Conservation (phyloP, 306 rosid species). For the Sesbania bispinosa region DNA sequence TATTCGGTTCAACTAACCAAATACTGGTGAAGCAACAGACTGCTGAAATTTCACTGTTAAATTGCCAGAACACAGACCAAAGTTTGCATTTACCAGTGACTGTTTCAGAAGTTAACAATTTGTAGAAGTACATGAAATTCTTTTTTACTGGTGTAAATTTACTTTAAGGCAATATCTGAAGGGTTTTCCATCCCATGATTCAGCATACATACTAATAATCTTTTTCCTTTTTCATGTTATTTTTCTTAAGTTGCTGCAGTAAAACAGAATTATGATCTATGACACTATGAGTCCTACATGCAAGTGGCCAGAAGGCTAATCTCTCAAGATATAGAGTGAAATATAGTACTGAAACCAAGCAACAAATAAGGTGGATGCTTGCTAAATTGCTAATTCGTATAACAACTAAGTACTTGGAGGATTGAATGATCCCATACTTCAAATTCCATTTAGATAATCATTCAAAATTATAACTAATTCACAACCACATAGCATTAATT, state of each 20-base stretch:
- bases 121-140: neutral
- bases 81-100: neutral
- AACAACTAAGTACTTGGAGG: neutral
- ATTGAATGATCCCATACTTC: neutral
- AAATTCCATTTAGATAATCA: too few relatives aligned
- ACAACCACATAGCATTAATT: neutral
- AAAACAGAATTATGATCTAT: neutral
- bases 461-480: too few relatives aligned
- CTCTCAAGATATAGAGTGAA: too few relatives aligned
- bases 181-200: neutral
- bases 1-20: neutral
- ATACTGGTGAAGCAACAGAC: neutral
- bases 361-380: neutral
- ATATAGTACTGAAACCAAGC: neutral
- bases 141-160: neutral
- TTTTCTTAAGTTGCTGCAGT: neutral
- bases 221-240: neutral
- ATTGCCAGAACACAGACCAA: neutral
- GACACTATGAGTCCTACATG: neutral
- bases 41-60: slow-evolving; percentile 1
- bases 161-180: neutral
- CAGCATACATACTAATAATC: neutral
- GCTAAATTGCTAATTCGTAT: neutral
- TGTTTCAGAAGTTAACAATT: neutral
- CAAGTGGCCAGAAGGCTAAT: neutral